These are phyloP conservation scores for Yarrowia galli DNA, from an alignment of 1,139 yeast genomes.

Conservation along the genomic window DNA sequence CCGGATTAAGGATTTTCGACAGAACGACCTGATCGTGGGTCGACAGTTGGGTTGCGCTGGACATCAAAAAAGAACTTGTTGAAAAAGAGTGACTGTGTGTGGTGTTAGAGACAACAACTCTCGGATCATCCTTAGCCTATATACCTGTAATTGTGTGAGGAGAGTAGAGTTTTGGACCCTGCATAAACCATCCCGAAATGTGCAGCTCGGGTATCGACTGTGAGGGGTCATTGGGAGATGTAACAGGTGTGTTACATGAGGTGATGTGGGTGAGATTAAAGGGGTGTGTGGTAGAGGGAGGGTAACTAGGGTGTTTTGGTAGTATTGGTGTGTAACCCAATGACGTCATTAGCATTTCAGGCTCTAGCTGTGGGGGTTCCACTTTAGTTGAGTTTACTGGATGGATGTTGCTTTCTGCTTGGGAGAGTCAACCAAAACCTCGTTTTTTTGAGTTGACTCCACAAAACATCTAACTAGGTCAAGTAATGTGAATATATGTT, in stretches of 20 bases:
- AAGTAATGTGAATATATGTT: no score
- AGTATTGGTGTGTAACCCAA: no score
- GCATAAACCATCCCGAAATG: slow-evolving; percentile 1
- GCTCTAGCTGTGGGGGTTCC: no score
- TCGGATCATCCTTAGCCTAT: slow-evolving; percentile 10
- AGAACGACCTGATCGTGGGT: slow-evolving; percentile 43
- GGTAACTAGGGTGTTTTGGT: no score
- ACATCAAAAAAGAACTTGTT: slow-evolving; percentile 36
- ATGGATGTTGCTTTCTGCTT: no score
- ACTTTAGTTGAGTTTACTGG: no score
- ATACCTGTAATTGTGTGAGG: neutral
- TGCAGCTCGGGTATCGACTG: slow-evolving; percentile 34
- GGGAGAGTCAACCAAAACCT: no score
- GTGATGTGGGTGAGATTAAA: no score
- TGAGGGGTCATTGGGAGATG: slow-evolving; percentile 27
- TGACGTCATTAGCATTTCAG: no score
- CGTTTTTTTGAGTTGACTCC: no score
- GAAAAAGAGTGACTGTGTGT: neutral
- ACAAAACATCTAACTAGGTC: no score
- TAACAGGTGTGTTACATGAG: slow-evolving; percentile 2
- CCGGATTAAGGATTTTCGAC: slow-evolving; percentile 43
- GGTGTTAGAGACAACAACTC: neutral
- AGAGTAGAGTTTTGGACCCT: slow-evolving; percentile 3
- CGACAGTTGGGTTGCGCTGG: slow-evolving; percentile 42
- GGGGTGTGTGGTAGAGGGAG: neutral